phyloP scores from a whole-genome alignment of 2,329 filamentous ascomycete genomes.

The Xylariomycetidae sp. region DNA sequence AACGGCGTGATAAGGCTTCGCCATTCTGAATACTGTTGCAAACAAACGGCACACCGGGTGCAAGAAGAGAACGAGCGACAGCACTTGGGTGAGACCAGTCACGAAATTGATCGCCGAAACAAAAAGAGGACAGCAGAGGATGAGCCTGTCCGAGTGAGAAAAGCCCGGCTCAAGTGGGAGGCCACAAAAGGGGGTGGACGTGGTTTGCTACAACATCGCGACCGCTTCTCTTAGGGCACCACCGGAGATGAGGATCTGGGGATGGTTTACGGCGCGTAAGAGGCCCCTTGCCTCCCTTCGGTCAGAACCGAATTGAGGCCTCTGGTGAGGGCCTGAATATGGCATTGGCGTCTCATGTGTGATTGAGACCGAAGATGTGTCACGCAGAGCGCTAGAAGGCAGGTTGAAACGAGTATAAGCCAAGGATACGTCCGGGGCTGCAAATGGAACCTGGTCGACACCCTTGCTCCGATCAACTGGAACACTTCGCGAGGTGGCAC shows the following conservation, averaged over 20 bases:
- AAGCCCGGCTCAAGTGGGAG: background rate
- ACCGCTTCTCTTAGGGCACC: too few species aligned
- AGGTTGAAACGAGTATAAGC: constrained; percentile 10
- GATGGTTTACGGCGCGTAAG: background rate
- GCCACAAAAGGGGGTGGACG: too few species aligned
- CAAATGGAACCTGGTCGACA: too few species aligned
- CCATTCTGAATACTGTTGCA: constrained; percentile 21
- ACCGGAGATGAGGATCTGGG: too few species aligned
- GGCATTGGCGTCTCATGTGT: constrained; percentile 21
- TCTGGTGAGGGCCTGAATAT: constrained; percentile 12
- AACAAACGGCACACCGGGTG: constrained; percentile 24
- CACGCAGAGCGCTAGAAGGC: constrained; percentile 14
- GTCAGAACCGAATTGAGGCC: constrained; percentile 7
- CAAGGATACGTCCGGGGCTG: background rate
- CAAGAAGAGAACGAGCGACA: constrained; percentile 13
- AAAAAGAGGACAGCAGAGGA: constrained; percentile 4
- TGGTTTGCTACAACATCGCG: too few species aligned
- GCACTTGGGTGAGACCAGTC: constrained; percentile 7
- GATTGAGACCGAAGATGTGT: constrained; percentile 11
- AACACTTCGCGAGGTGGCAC: background rate
- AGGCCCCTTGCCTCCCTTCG: constrained; percentile 3
- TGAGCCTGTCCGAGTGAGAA: background rate
- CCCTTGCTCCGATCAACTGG: background rate
- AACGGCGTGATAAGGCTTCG: constrained; percentile 29
- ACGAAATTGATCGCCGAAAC: constrained; percentile 1